Evolutionary conservation across 768 basidiomycete species (phyloP).

Genomic region (Suillus subluteus): DNA sequence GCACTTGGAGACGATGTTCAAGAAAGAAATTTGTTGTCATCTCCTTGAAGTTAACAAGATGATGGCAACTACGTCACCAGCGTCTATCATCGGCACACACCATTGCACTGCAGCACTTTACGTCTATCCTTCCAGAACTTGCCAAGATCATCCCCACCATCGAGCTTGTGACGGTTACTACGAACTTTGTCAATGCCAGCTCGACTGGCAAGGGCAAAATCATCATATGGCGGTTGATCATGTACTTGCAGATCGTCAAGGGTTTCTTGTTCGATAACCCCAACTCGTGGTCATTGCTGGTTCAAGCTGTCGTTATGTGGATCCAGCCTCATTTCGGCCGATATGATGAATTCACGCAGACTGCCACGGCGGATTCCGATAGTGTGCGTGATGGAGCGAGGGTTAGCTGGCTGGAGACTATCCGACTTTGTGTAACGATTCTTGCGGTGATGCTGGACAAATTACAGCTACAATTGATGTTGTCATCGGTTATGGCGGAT

Average conservation of each 20-base stretch:
- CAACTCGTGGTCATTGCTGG: slow-evolving; percentile 74
- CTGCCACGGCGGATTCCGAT: slow-evolving; percentile 68
- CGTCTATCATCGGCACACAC: slow-evolving; percentile 96
- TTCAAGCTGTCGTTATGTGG: slow-evolving; percentile 90
- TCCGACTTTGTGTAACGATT: slow-evolving; percentile 88
- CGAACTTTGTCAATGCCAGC: slow-evolving; percentile 86
- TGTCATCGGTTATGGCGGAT: slow-evolving; percentile 64
- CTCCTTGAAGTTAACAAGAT: slow-evolving; percentile 82
- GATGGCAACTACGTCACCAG: slow-evolving; percentile 80
- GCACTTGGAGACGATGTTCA: slow-evolving; percentile 84
- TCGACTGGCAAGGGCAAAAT: slow-evolving; percentile 82
- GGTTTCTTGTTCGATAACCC: slow-evolving; percentile 86
- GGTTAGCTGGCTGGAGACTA: slow-evolving; percentile 87
- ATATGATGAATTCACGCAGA: slow-evolving; percentile 80
- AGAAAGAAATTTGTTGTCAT: slow-evolving; percentile 78
- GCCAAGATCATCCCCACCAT: slow-evolving; percentile 77
- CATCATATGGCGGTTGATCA: slow-evolving; percentile 90
- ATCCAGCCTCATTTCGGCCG: slow-evolving; percentile 94
- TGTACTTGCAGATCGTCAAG: slow-evolving; percentile 91
- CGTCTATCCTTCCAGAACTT: slow-evolving; percentile 87
- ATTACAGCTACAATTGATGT: slow-evolving; percentile 78
- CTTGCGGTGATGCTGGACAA: slow-evolving; percentile 90
- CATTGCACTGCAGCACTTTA: slow-evolving; percentile 91
- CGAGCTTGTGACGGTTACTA: slow-evolving; percentile 86
- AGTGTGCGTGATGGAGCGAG: slow-evolving; percentile 70